Base-by-base conservation (phyloP, 495 filamentous ascomycete genomes). In the Aspergillus asperescens region DNA sequence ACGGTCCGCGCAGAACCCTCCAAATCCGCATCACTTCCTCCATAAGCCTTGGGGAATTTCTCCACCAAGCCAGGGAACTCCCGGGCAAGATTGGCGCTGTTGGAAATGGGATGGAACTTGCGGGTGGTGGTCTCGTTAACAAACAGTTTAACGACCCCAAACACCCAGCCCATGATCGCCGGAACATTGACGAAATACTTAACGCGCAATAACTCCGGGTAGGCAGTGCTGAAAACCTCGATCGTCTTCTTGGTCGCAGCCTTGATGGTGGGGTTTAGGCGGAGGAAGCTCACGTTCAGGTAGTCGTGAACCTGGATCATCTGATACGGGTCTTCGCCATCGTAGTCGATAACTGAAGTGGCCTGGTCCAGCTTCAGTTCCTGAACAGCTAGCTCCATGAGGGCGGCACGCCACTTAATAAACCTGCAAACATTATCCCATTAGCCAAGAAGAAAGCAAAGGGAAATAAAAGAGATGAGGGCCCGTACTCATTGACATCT, bases 101-200 rank as follows among this genome's bases (percentile, higher is more conserved):
- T 87, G 27, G 80, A 79, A 73, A 95, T 80, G 46, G 87, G 85
- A 52, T 85, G 84, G 69, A 95, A 88, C 72, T 95, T 94, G 76
- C 85, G 87, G 57, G 85, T 76, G 3, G 88, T 95, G 68, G 89
- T 88, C 58, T 80, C 75, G 51, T 82, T 81, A 37, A 93, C 69
- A 62, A 96, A 80, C 18, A 88, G 66, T 77, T 90, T 94, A 75
- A 94, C 86, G 46, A 84, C 75, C 24, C 69, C 69, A 63, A 86
- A 95, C 64, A 95, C 77, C 81, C 90, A 95, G 40, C 86, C 85
- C 90, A 94, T 95, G 60, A 95, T 72, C 46, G 81, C 65, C 0
- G 90, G 90, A 6, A 95, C 87, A 53, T 95, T 95, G 70, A 95
- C 85, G 62, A 96, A 95, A 78, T 87, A 93, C 75, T 95, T 96